These are phyloP conservation scores for Aspergillus sclerotioniger DNA, from an alignment of 495 filamentous ascomycete species.

Conservation along the genomic window DNA sequence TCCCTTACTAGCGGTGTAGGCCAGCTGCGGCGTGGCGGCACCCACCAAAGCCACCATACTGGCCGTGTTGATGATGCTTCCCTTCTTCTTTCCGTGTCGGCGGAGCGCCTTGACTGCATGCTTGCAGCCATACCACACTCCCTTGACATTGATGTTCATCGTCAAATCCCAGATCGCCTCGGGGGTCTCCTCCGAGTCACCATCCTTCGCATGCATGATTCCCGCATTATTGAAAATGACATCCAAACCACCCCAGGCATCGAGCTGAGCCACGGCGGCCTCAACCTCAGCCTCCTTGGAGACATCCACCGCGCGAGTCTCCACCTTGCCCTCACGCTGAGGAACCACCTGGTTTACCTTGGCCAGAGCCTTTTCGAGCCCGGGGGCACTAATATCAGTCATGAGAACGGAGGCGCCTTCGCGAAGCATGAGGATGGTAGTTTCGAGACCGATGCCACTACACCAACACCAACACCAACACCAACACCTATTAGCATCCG, in stretches of 20 bases:
- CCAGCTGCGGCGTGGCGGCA: constrained; percentile 89
- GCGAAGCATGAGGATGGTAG: constrained; percentile 82
- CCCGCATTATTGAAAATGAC: constrained; percentile 99
- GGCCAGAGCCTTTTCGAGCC: constrained; percentile 64
- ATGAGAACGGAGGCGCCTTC: constrained; percentile 88
- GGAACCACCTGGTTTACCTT: constrained; percentile 73
- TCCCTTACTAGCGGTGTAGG: constrained; percentile 94
- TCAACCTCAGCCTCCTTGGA: constrained; percentile 72
- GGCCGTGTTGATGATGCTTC: constrained; percentile 91
- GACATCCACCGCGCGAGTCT: constrained; percentile 62
- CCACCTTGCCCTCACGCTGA: constrained; percentile 43
- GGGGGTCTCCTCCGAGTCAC: constrained; percentile 78
- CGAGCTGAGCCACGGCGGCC: constrained; percentile 66
- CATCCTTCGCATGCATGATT: constrained; percentile 92
- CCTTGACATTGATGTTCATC: constrained; percentile 95
- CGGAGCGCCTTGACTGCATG: constrained; percentile 83
- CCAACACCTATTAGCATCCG: neutral
- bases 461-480: neutral
- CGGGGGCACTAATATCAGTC: constrained; percentile 75
- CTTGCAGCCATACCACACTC: constrained; percentile 95
- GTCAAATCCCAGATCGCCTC: constrained; percentile 96
- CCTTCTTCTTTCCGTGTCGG: constrained; percentile 72
- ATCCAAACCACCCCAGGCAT: constrained; percentile 88
- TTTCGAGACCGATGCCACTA: constrained; percentile 96
- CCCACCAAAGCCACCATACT: constrained; percentile 91